Evolutionary conservation across 345 rosid genomes (phyloP).

Genomic region (Noccaea caerulescens): DNA sequence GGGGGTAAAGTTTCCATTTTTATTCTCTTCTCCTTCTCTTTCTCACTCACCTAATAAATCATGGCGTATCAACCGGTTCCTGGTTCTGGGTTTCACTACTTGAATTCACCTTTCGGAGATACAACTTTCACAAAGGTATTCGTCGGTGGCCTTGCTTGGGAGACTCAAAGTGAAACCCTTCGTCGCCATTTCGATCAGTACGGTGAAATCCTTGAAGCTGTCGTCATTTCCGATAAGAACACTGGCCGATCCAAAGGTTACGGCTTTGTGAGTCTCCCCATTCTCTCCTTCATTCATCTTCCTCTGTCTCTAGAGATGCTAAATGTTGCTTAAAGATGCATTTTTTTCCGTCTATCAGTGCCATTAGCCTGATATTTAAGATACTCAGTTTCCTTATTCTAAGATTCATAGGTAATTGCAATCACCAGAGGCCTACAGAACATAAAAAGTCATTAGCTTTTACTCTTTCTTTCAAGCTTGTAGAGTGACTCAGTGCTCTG

Average conservation of each 20-base stretch:
- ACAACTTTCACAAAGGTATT: conserved; percentile 85
- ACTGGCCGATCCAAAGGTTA: conserved; percentile 98
- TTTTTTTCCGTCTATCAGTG: too few species aligned
- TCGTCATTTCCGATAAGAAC: conserved; percentile 90
- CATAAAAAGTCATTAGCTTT: not conserved
- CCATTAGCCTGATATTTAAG: too few species aligned
- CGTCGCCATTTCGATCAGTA: conserved; percentile 78
- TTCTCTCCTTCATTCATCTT: conserved; percentile 10
- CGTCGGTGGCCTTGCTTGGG: conserved; percentile 96
- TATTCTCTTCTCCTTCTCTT: not conserved
- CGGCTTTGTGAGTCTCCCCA: conserved; percentile 83
- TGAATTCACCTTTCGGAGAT: conserved; percentile 92
- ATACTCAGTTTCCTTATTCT: not conserved
- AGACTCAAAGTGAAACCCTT: conserved; percentile 84
- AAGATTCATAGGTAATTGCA: not conserved
- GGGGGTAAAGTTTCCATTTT: conserved; percentile 41
- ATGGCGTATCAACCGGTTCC: conserved; percentile 70
- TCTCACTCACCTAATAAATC: conserved; percentile 8
- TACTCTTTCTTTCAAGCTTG: conserved; percentile 4
- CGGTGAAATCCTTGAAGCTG: conserved; percentile 94
- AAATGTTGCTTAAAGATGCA: too few species aligned
- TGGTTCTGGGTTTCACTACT: conserved; percentile 65
- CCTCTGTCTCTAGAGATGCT: conserved; percentile 3
- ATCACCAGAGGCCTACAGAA: not conserved
- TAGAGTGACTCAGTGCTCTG: conserved; percentile 53